These are phyloP conservation scores for Microcyclospora tardicrescens DNA, from an alignment of 2,329 filamentous ascomycete species.

Conservation along the genomic window DNA sequence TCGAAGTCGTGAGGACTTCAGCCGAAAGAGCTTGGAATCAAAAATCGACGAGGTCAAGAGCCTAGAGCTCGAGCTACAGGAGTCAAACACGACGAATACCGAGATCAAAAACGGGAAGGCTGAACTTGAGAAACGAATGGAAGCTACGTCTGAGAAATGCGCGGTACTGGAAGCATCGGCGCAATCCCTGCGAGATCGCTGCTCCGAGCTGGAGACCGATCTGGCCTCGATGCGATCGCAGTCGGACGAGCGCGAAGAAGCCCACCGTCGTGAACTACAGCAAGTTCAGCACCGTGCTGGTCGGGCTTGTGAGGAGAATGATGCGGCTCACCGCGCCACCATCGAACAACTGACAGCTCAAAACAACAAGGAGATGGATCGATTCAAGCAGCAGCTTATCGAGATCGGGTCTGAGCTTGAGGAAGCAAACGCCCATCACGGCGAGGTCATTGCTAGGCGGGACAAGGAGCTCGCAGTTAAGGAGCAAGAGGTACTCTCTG, in stretches of 20 bases:
- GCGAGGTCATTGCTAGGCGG: background rate
- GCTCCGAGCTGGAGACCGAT: background rate
- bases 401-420: background rate
- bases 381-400: conserved; percentile 1
- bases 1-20: too few relatives aligned
- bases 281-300: conserved; percentile 1
- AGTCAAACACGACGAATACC: conserved; percentile 3
- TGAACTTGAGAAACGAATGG: too few relatives aligned
- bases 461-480: background rate
- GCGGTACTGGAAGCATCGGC: too few relatives aligned
- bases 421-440: background rate
- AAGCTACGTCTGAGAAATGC: too few relatives aligned
- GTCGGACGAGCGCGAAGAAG: background rate
- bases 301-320: conserved; percentile 3
- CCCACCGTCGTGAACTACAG: conserved; percentile 3
- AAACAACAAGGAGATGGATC: conserved; percentile 5
- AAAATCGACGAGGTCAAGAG: background rate
- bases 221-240: background rate
- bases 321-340: conserved; percentile 5
- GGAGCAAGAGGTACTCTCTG: background rate
- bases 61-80: conserved; percentile 13
- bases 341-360: conserved; percentile 4
- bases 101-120: too few relatives aligned
- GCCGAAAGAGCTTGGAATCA: background rate
- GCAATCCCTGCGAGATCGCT: too few relatives aligned